Evolutionary conservation across 306 rosid genomes (phyloP), one percentile per base, ranked within the genome.

Genomic region (Chamaecrista fasciculata): DNA sequence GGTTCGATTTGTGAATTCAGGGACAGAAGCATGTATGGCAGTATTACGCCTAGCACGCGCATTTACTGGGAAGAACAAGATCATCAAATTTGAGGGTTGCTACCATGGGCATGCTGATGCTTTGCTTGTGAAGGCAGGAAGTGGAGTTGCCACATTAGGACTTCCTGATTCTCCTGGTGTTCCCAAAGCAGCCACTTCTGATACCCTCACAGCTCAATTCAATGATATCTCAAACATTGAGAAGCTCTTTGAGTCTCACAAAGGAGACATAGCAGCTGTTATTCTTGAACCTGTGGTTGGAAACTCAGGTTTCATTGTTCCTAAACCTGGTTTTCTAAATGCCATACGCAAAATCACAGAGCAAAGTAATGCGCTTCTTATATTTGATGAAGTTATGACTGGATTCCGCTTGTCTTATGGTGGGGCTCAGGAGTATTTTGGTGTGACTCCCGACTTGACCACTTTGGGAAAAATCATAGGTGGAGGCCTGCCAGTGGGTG

Each of bases 71-170:
- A 83, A 69, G 78, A 62, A 51, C 50, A 89, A 82, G 70, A 71
- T 89, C 70, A 80, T 86, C 65, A 89, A 89, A 79, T 82, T 89
- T 39, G 96, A 86, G 73, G 92, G 96, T 24, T 89, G 96, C 77
- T 86, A 89, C 78, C 96, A 89, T 63, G 96, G 96, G 40, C 96
- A 89, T 71, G 92, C 89, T 3, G 96, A 89, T 77, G 86, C 90
- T 21, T 89, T 89, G 73, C 96, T 89, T 20, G 89, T 86, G 51
- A 80, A 82, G 84, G 96, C 92, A 29, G 96, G 96, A 12, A 86
- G 92, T 75, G 96, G 90, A 64, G 90, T 84, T 52, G 96, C 92
- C 67, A 79, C 92, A 3, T 67, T 81, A 15, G 92, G 92, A 56
- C 92, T 86, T 40, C 92, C 92, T 1, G 89, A 86, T 68, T 86